Conservation (phyloP, 1,284 basidiomycete species). For the Ganoderma sinense region DNA sequence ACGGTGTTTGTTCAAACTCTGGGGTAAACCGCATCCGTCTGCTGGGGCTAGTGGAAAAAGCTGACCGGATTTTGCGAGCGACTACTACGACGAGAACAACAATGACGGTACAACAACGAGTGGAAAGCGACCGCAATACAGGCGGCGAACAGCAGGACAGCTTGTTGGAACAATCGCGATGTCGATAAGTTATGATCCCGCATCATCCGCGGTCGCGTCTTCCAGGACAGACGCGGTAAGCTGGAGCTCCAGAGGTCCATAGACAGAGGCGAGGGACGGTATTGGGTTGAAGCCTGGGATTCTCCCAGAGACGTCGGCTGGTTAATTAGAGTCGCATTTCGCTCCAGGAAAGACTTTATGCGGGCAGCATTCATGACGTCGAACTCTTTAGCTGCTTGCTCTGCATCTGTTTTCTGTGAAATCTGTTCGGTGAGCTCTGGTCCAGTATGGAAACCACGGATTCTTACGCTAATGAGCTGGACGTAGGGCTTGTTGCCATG, state of each 20-base stretch:
- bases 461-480: constrained; percentile 16
- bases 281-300: neutral
- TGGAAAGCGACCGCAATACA: neutral
- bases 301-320: neutral
- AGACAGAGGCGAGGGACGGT: neutral
- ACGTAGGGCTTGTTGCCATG: neutral
- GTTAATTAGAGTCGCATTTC: neutral
- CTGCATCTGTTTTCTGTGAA: neutral
- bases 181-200: neutral
- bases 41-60: neutral
- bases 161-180: neutral
- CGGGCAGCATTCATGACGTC: neutral
- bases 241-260: neutral
- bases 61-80: neutral
- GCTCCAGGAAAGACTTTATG: neutral
- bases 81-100: neutral
- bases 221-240: neutral
- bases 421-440: neutral
- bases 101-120: neutral
- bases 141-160: neutral
- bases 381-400: neutral
- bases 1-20: neutral
- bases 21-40: neutral
- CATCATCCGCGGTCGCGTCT: neutral
- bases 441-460: too few relatives aligned